phyloP scores from a whole-genome alignment of 2,329 filamentous ascomycete genomes.

The Diaporthe capsici region DNA sequence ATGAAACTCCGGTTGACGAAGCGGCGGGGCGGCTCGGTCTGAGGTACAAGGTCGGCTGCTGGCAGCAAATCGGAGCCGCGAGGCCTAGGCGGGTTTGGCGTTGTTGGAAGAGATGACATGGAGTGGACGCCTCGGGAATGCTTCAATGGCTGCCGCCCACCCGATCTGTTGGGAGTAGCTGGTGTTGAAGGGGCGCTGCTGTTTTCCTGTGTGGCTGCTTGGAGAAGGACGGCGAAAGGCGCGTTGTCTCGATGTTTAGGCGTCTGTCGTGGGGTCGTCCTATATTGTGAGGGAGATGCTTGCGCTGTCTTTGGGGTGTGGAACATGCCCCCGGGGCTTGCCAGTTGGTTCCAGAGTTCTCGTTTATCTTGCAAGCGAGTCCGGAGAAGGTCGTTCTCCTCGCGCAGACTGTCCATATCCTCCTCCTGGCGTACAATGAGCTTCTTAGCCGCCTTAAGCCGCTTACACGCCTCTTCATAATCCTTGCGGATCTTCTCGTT shows the following conservation, averaged over 20 bases:
- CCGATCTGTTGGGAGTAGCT: slow-evolving; percentile 59
- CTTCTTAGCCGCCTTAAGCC: slow-evolving; percentile 81
- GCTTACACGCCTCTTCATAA: slow-evolving; percentile 73
- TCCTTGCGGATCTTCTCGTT: slow-evolving; percentile 75
- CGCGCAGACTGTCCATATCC: slow-evolving; percentile 76
- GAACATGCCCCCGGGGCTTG: slow-evolving; percentile 79
- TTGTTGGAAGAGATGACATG: slow-evolving; percentile 86
- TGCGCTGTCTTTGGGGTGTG: slow-evolving; percentile 71
- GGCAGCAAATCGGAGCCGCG: slow-evolving; percentile 69
- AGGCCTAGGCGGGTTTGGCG: slow-evolving; percentile 70
- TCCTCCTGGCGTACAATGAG: slow-evolving; percentile 84
- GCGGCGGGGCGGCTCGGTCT: slow-evolving; percentile 69
- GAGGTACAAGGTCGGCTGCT: slow-evolving; percentile 73
- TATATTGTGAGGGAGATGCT: slow-evolving; percentile 59
- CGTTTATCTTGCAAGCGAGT: slow-evolving; percentile 91
- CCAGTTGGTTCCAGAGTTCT: slow-evolving; percentile 85
- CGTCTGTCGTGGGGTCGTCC: slow-evolving; percentile 66
- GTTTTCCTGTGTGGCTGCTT: slow-evolving; percentile 84
- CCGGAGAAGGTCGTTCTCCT: slow-evolving; percentile 83
- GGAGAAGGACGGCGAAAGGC: slow-evolving; percentile 83
- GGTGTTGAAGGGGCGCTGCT: slow-evolving; percentile 83
- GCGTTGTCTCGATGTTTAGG: slow-evolving; percentile 59
- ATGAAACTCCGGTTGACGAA: slow-evolving; percentile 55
- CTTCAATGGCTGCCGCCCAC: slow-evolving; percentile 65
- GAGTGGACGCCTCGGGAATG: slow-evolving; percentile 86